Conservation (phyloP, 1,284 basidiomycete genomes). For the Sphagnurus paluster region DNA sequence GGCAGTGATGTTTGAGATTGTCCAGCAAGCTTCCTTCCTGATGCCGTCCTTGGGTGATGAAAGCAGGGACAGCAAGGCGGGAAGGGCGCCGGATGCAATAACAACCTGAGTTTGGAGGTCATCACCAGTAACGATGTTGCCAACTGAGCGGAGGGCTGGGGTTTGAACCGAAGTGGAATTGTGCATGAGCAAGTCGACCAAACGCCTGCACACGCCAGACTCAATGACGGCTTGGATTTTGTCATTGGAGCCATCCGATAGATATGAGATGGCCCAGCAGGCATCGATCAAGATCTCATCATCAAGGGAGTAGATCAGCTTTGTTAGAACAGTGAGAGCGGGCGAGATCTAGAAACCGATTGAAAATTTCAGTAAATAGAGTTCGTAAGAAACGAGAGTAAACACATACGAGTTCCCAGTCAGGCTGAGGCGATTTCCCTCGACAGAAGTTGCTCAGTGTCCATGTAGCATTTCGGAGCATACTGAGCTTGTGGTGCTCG, state of each 20-base stretch:
- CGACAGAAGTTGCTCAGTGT: conserved; percentile 98
- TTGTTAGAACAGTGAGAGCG: conserved; percentile 93
- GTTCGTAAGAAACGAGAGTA: conserved; percentile 15
- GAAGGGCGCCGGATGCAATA: conserved; percentile 94
- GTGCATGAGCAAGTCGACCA: conserved; percentile 98
- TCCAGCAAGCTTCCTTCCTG: conserved; percentile 98
- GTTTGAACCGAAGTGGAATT: conserved; percentile 98
- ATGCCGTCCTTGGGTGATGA: conserved; percentile 97
- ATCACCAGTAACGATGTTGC: conserved; percentile 98
- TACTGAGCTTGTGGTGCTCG: conserved; percentile 93
- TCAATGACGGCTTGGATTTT: conserved; percentile 99
- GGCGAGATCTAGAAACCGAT: conserved; percentile 79
- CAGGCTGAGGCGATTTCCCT: conserved; percentile 94
- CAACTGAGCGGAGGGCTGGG: conserved; percentile 95
- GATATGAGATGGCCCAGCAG: conserved; percentile 99
- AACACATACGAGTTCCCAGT: conserved; percentile 84
- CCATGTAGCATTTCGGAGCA: conserved; percentile 98
- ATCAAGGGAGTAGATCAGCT: conserved; percentile 98
- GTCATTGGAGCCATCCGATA: conserved; percentile 98
- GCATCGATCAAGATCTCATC: conserved; percentile 99
- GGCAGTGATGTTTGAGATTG: conserved; percentile 98
- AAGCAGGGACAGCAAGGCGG: conserved; percentile 88
- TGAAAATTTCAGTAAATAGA: conserved; percentile 11
- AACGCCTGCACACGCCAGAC: conserved; percentile 94
- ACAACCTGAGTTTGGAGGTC: conserved; percentile 99